Base-by-base conservation (phyloP, 768 basidiomycete genomes). In the Termitomyces heimii region DNA sequence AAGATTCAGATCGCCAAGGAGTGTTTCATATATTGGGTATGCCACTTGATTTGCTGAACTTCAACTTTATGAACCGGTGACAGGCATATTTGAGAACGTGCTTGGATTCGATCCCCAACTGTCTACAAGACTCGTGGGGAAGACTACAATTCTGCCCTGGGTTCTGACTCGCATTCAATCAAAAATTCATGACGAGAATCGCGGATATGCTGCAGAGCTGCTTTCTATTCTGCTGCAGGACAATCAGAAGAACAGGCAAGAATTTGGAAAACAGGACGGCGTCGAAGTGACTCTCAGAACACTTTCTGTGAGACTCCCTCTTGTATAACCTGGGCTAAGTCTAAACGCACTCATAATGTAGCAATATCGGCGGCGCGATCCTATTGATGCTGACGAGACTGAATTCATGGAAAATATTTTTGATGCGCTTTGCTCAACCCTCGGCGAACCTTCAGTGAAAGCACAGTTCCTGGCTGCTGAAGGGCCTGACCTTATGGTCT, bases 401-500 rank as follows among this genome's bases (percentile, higher is more conserved):
- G 97, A 99, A 69, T 98, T 94, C 71, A 95, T 98, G 94, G 97
- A 98, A 68, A 98, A 99, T 70, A 66, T 93, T 4, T 98, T 98
- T 67, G 92, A 98, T 67, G 71, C 86, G 0, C 71, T 99, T 24
- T 98, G 97, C 68, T 95, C 94, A 0, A 81, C 87, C 0, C 76
- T 98, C 24, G 82, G 77, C 34, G 94, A 96, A 70, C 77, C 85
- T 14, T 76, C 84, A 47, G 83, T 89, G 68, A 98, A 98, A 71
- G 70, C 79, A 18, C 71, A 85, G 4, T 98, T 99, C 72, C 73
- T 94, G n/a, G 82, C 85, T 10, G 87, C 87, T 20, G 97, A 99
- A 70, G 97, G 97, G 2, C 84, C 94, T 14, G 97, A 99, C 65
- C 80, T 99, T 34, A 98, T 98, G 94, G 82, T 97, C n/a, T 77